Evolutionary conservation across 1,139 yeast species (phyloP), one percentile per base, ranked within the genome.

Genomic region (Meyerozyma guilliermondii): DNA sequence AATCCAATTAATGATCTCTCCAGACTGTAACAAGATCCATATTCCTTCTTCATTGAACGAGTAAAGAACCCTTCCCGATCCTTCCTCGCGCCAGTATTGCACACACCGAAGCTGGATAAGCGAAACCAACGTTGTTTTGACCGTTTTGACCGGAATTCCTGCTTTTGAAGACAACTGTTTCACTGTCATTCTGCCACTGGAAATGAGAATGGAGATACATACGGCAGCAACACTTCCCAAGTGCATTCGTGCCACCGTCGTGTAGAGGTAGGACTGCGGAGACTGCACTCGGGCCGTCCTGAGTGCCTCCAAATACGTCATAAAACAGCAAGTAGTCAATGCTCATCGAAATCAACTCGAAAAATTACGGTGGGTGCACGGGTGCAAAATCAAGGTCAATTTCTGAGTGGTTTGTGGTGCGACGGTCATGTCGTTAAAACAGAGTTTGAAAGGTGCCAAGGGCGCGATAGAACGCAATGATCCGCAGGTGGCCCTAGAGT

Each of bases 81-180:
- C 59, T 20, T 74, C 76, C 7, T 74, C 81, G 48, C 58, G 53
- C 73, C 80, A 75, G 52, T 76, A 76, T 20, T 67, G 70, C 17
- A 82, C 74, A 58, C 91, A 81, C 47, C 79, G 75, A 44, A 84
- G 63, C 59, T 85, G 92, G 40, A 83, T 71, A 53, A 85, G 62
- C 8, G 86, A 75, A 2, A 82, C 89, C 40, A 85, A 62, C 0
- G 83, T 68, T 29, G 78, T 72, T 48, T 80, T 81, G 18, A 81
- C 74, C 23, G 67, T 60, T 39, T 70, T 65, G 1, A 64, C 41
- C 1, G 77, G 70, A 36, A 81, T 56, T 17, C 62, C 58, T 5
- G 80, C 62, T 41, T 68, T 63, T 13, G 53, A 54, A 40, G 67
- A 55, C 16, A 84, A 51, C 36, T 81, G 86, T 41, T 58, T 61